phyloP scores from a whole-genome alignment of 2,329 filamentous ascomycete species.

The Fusarium stilboides region DNA sequence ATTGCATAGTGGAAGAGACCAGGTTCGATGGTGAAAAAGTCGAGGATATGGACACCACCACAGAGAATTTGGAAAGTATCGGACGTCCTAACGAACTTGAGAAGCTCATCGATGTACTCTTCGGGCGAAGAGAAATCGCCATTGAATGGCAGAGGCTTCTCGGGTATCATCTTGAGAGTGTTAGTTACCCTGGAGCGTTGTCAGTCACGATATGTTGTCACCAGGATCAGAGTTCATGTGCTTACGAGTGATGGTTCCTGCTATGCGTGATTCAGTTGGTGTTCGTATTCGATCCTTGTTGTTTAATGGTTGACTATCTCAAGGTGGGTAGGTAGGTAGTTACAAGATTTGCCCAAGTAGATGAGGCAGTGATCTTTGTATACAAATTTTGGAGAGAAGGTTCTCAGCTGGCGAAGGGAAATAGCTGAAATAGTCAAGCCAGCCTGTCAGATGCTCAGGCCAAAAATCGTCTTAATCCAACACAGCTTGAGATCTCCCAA shows the following conservation, averaged over 20 bases:
- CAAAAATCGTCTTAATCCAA: neutral
- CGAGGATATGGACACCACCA: slow-evolving; percentile 95
- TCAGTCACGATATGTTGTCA: neutral
- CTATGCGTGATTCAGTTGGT: neutral
- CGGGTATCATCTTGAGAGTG: slow-evolving; percentile 61
- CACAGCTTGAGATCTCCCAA: neutral
- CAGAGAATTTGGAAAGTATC: slow-evolving; percentile 89
- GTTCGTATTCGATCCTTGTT: neutral
- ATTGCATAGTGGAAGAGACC: slow-evolving; percentile 85
- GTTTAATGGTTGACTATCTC: no score
- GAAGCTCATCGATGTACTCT: slow-evolving; percentile 82
- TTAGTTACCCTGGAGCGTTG: slow-evolving; percentile 42
- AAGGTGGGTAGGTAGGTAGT: neutral
- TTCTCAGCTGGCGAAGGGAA: neutral
- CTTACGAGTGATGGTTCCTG: slow-evolving; percentile 6
- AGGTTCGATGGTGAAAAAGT: slow-evolving; percentile 91
- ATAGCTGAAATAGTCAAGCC: neutral
- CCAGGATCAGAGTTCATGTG: neutral
- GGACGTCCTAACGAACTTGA: slow-evolving; percentile 82
- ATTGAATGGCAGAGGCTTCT: slow-evolving; percentile 76
- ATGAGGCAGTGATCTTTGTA: neutral
- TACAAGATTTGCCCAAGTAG: neutral
- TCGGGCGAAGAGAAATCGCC: slow-evolving; percentile 80
- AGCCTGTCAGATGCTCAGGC: neutral
- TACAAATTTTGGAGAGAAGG: neutral